Percentiles rank a stretch among this genome's conserved stretches.
These are phyloP conservation scores for Circinella umbellata DNA, from an alignment of 371 early-diverging fungal genomes.

Conservation along the genomic window DNA sequence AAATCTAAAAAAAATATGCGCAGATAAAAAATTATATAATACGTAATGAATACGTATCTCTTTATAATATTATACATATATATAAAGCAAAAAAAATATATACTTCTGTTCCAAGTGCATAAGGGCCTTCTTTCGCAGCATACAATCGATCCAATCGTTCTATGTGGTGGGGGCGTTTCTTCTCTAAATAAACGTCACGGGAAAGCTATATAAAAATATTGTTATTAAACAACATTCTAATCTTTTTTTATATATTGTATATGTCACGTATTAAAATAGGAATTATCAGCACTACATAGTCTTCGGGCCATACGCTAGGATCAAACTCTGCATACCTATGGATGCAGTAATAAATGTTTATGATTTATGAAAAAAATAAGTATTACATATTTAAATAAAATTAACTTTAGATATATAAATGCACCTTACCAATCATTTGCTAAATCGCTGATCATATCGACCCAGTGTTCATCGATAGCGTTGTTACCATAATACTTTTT, in stretches of 20 bases:
- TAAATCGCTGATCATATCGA: background rate
- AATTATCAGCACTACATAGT: background rate
- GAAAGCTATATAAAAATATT: no score
- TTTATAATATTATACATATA: no score
- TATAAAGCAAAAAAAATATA: background rate
- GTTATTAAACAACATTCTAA: no score
- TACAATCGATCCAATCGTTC: background rate
- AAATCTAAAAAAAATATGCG: background rate
- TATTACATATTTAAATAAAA: no score
- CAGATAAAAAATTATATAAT: no score
- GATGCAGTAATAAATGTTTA: no score
- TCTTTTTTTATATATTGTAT: no score
- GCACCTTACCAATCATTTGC: background rate
- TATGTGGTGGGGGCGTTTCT: background rate
- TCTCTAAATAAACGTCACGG: background rate
- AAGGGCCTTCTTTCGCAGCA: background rate
- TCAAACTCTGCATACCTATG: background rate
- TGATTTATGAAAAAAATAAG: no score
- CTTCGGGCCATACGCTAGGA: background rate
- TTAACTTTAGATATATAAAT: no score
- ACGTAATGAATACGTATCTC: no score
- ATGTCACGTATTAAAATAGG: background rate
- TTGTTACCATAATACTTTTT: background rate
- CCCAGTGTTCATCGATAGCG: background rate
- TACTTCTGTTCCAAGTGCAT: background rate